phyloP scores from a whole-genome alignment of 2,329 filamentous ascomycete species.

The Colletotrichum euphorbiae region DNA sequence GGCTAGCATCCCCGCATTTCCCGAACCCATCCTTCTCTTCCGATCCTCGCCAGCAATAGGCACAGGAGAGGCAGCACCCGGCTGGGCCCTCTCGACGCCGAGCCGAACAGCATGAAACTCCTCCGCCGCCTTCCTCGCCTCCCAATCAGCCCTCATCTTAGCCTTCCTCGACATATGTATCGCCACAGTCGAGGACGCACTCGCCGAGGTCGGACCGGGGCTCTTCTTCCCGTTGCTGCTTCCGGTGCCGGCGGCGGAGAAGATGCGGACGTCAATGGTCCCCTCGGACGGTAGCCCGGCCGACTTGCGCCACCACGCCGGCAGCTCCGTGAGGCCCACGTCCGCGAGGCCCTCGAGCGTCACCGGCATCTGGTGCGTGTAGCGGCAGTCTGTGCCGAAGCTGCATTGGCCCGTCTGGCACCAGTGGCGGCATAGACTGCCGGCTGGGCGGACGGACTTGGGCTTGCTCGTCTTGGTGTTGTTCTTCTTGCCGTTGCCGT shows the following conservation, averaged over 20 bases:
- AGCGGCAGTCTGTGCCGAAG: slow-evolving; percentile 57
- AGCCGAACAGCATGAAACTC: slow-evolving; percentile 24
- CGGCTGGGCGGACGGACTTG: slow-evolving; percentile 18
- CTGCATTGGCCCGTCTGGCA: slow-evolving; percentile 60
- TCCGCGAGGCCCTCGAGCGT: slow-evolving; percentile 53
- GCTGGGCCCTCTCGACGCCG: slow-evolving; percentile 18
- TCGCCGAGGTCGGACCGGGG: neutral
- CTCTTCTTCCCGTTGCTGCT: slow-evolving; percentile 19
- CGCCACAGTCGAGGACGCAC: neutral
- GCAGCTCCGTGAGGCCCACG: slow-evolving; percentile 56
- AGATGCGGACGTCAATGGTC: slow-evolving; percentile 33
- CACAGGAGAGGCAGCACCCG: slow-evolving; percentile 6
- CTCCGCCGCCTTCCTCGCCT: slow-evolving; percentile 26
- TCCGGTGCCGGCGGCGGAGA: slow-evolving; percentile 4
- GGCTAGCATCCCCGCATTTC: neutral
- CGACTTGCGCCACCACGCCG: slow-evolving; percentile 54
- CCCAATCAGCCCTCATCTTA: slow-evolving; percentile 1
- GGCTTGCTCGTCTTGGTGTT: slow-evolving; percentile 13
- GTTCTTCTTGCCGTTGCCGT: slow-evolving; percentile 2
- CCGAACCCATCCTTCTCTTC: neutral
- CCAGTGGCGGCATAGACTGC: slow-evolving; percentile 59
- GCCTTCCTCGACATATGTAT: slow-evolving; percentile 14
- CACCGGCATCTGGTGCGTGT: slow-evolving; percentile 60
- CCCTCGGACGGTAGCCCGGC: slow-evolving; percentile 30
- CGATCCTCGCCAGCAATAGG: neutral